Conservation (phyloP, 2,329 filamentous ascomycete species). For the Aspergillus awamori region DNA sequence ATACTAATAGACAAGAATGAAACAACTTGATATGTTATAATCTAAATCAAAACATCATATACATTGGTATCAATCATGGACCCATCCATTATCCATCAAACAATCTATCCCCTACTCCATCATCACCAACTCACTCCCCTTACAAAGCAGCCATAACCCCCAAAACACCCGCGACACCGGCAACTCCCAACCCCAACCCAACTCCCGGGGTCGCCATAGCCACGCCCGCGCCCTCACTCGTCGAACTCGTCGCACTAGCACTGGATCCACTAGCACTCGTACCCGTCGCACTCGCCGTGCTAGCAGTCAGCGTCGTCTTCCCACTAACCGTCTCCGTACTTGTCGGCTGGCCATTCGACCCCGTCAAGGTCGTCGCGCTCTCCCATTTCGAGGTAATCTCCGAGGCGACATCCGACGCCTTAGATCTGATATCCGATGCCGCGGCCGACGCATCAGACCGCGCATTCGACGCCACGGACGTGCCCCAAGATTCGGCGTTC, state of each 20-base stretch:
- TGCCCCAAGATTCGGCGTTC: slow-evolving; percentile 16
- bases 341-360: not conserved
- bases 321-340: slow-evolving; percentile 5
- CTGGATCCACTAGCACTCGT: not conserved
- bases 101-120: not conserved
- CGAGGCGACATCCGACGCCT: slow-evolving; percentile 1
- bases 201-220: slow-evolving; percentile 16
- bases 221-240: slow-evolving; percentile 25
- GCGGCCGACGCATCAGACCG: slow-evolving; percentile 11
- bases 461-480: slow-evolving; percentile 16
- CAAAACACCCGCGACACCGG: slow-evolving; percentile 32
- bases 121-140: not conserved
- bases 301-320: slow-evolving; percentile 24
- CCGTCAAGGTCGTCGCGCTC: not conserved
- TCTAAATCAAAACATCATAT: not conserved
- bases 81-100: not conserved
- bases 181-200: slow-evolving; percentile 17
- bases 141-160: slow-evolving; percentile 37
- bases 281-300: slow-evolving; percentile 18
- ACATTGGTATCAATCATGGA: not conserved
- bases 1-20: too few species aligned
- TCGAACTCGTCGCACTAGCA: slow-evolving; percentile 13
- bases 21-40: not conserved
- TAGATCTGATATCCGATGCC: slow-evolving; percentile 19
- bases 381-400: slow-evolving; percentile 4